Conservation (phyloP, 2,329 filamentous ascomycete species). For the Fusarium denticulatum region DNA sequence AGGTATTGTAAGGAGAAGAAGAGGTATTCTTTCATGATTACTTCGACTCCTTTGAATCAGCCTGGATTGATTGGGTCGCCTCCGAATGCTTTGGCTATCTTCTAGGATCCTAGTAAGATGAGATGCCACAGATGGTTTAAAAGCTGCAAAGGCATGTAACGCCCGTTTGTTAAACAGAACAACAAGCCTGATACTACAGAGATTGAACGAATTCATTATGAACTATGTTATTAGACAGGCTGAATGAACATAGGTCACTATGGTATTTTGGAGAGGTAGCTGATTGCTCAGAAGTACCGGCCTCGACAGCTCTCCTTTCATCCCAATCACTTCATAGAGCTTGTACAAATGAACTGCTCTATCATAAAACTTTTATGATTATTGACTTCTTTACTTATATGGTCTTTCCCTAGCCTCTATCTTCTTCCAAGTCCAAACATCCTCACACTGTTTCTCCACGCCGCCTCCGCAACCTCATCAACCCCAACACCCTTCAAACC, state of each 20-base stretch:
- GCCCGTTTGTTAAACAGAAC: background rate
- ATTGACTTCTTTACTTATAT: background rate
- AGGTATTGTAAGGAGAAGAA: conserved; percentile 61
- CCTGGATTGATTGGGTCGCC: conserved; percentile 31
- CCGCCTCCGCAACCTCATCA: conserved; percentile 54
- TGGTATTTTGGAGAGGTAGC: background rate
- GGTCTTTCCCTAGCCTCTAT: background rate
- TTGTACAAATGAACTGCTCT: background rate
- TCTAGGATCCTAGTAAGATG: background rate
- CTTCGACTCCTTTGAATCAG: conserved; percentile 63
- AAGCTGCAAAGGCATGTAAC: background rate
- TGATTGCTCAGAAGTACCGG: background rate
- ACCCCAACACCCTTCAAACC: conserved; percentile 56
- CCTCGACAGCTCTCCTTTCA: background rate
- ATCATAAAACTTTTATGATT: background rate
- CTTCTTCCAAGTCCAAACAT: conserved; percentile 46
- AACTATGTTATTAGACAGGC: too few species aligned
- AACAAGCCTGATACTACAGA: background rate
- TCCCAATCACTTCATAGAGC: background rate
- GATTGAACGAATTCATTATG: background rate
- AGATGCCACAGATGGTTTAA: accelerated
- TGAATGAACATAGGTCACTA: accelerated
- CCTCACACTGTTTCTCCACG: conserved; percentile 48
- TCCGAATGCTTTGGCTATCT: conserved; percentile 39
- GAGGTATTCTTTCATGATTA: conserved; percentile 70